Percentiles rank a stretch among this genome's conserved stretches.
These are phyloP conservation scores for Abortiporus biennis DNA, from an alignment of 1,284 basidiomycete genomes.

Conservation along the genomic window DNA sequence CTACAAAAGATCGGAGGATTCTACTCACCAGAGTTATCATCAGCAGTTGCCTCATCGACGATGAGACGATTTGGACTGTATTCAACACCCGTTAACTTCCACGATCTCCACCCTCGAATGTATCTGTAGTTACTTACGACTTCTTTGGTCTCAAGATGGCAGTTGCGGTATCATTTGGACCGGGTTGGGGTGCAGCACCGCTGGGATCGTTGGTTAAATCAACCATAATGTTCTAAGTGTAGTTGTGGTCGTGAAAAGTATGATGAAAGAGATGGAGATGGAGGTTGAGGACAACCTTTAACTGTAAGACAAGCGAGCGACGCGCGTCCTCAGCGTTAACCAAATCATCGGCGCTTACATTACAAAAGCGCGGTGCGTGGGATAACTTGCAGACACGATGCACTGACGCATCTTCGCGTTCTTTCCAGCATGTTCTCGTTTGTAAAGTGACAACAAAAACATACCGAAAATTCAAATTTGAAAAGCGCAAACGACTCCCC, in stretches of 20 bases:
- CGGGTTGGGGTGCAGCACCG: constrained; percentile 69
- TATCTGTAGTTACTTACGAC: constrained; percentile 65
- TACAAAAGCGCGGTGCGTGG: constrained; percentile 31
- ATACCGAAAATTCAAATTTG: no score
- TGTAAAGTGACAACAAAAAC: no score
- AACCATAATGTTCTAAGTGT: constrained; percentile 22
- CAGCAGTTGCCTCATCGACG: constrained; percentile 86
- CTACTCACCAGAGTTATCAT: constrained; percentile 84
- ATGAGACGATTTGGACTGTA: constrained; percentile 88
- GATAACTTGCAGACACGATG: constrained; percentile 11
- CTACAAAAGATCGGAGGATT: neutral
- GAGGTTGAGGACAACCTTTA: constrained; percentile 15
- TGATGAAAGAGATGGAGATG: constrained; percentile 12
- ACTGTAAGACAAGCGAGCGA: constrained; percentile 27
- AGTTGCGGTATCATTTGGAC: constrained; percentile 83
- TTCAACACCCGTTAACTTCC: constrained; percentile 12
- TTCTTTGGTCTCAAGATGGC: constrained; percentile 94
- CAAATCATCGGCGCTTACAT: constrained; percentile 36
- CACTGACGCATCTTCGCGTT: constrained; percentile 14
- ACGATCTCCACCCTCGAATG: neutral
- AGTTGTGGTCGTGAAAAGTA: constrained; percentile 11
- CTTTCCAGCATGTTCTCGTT: constrained; percentile 16
- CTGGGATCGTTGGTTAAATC: constrained; percentile 57
- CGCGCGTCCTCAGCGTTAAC: constrained; percentile 34
- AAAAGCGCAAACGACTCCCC: neutral